Evolutionary conservation across 768 basidiomycete species (phyloP), one percentile per base, ranked within the genome.

Genomic region (Udeniomyces megalosporus): DNA sequence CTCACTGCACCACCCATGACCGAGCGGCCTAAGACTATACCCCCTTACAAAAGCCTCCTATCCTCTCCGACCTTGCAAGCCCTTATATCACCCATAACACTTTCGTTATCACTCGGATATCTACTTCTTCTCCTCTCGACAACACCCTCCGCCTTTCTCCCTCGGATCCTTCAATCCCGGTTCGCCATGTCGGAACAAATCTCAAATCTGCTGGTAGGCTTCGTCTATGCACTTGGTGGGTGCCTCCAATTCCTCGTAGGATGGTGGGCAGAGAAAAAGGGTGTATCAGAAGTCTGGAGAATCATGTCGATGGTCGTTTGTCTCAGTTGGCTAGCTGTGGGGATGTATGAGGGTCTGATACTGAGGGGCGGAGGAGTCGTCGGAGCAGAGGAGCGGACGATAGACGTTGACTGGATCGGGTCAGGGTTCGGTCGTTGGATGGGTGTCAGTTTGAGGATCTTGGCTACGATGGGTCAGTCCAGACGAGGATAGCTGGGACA

Each of bases 141-240:
- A 17, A 59, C 63, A 20, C 63, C 63, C 10, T 46, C 63, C 14
- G 38, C 57, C 11, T 65, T 65, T 29, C 46, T 65, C 35, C 63
- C 63, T 22, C 46, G 52, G 8, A 47, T 65, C 24, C 63, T 65
- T 7, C 58, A 60, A 29, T 26, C 50, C 4, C 57, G 63, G 22
- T 65, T 32, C 50, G 63, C 58, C 2, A 17, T 65, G 4, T n/a
- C 51, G 2, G 63, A 65, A 28, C 3, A 49, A 5, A n/a, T n/a
- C 5, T 46, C 58, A 2, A 65, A 65, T 48, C 24, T 55, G 1
- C n/a, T 55, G 8, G 63, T 65, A 4, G 63, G 63, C 4, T 8
- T 5, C 26, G 35, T 60, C 3, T 65, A 65, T 29, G n/a, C 32
- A 20, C 2, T 49, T 24, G 63, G 63, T 1, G 63, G 63, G 14